Conservation (phyloP, 2,329 filamentous ascomycete species). For the Clathrospora elynae region DNA sequence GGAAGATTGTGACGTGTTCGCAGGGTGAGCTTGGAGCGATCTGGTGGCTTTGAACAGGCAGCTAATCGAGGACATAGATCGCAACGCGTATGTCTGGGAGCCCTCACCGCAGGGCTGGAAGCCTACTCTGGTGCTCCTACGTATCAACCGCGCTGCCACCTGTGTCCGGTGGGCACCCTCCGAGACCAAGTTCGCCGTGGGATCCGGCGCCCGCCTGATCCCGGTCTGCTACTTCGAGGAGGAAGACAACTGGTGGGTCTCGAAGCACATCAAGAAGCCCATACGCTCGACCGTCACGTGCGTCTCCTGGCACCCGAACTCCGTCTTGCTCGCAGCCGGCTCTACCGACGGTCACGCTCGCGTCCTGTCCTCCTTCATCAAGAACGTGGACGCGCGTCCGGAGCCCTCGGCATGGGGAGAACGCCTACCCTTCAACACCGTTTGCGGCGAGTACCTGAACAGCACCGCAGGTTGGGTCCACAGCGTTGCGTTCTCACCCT, state of each 20-base stretch:
- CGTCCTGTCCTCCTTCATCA: conserved; percentile 95
- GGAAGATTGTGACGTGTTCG: conserved; percentile 95
- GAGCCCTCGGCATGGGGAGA: conserved; percentile 93
- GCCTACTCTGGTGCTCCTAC: conserved; percentile 92
- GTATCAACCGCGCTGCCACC: conserved; percentile 95
- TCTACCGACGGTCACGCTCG: conserved; percentile 97
- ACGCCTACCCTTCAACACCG: conserved; percentile 94
- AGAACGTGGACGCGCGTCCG: conserved; percentile 85
- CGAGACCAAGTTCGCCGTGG: conserved; percentile 96
- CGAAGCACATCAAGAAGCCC: conserved; percentile 98
- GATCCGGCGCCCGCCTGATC: conserved; percentile 92
- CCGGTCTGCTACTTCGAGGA: conserved; percentile 98
- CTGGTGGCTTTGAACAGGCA: conserved; percentile 8
- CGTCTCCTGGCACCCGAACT: conserved; percentile 96
- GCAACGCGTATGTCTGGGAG: conserved; percentile 98
- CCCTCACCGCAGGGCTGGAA: conserved; percentile 92
- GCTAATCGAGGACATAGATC: conserved; percentile 63
- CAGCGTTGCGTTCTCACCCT: conserved; percentile 88
- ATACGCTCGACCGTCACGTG: conserved; percentile 96
- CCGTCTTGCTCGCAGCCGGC: conserved; percentile 88
- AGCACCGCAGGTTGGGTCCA: conserved; percentile 97
- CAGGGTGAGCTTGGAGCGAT: conserved; percentile 66
- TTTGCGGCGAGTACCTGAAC: conserved; percentile 95
- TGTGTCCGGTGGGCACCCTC: conserved; percentile 97
- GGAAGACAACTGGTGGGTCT: conserved; percentile 99